Evolutionary conservation across 352 stramenopile species (phyloP).

Genomic region (Halophytophthora polymorphica): DNA sequence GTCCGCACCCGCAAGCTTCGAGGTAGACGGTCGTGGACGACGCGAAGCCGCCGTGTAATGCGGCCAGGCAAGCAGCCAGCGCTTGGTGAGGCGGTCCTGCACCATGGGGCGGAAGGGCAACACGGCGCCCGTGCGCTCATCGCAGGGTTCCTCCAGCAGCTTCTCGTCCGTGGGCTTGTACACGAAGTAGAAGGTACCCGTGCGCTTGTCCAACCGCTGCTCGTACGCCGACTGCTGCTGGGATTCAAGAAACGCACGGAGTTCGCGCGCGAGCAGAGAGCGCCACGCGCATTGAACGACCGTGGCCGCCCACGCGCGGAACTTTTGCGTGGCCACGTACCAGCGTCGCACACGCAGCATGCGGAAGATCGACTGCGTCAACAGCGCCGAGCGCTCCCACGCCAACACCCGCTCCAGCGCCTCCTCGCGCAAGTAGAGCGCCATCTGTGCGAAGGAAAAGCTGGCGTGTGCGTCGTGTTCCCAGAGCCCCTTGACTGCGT

Average conservation of each 20-base stretch:
- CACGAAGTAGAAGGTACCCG: conserved; percentile 57
- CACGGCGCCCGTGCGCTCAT: conserved; percentile 40
- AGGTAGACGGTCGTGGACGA: conserved; percentile 11
- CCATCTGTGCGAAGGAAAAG: conserved; percentile 60
- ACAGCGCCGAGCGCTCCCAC: conserved; percentile 44
- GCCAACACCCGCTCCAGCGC: conserved; percentile 54
- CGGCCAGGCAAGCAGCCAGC: conserved; percentile 72
- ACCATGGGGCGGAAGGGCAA: conserved; percentile 68
- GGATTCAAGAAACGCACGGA: conserved; percentile 37
- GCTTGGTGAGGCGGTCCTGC: conserved; percentile 64
- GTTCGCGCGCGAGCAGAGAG: conserved; percentile 29
- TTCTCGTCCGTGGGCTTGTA: conserved; percentile 68
- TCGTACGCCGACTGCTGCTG: conserved; percentile 73
- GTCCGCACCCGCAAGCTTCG: conserved; percentile 3
- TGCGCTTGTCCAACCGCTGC: conserved; percentile 53
- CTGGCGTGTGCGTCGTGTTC: conserved; percentile 33
- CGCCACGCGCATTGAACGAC: conserved; percentile 65
- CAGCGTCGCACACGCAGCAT: conserved; percentile 55
- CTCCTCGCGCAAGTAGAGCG: conserved; percentile 59
- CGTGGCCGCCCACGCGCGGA: conserved; percentile 30
- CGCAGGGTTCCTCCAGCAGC: conserved; percentile 53
- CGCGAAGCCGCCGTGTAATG: conserved; percentile 28
- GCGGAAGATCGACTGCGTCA: conserved; percentile 53
- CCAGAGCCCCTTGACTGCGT: conserved; percentile 56
- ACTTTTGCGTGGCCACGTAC: conserved; percentile 40